Conservation (phyloP, 1,284 basidiomycete species). For the Anthracocystis setariae region DNA sequence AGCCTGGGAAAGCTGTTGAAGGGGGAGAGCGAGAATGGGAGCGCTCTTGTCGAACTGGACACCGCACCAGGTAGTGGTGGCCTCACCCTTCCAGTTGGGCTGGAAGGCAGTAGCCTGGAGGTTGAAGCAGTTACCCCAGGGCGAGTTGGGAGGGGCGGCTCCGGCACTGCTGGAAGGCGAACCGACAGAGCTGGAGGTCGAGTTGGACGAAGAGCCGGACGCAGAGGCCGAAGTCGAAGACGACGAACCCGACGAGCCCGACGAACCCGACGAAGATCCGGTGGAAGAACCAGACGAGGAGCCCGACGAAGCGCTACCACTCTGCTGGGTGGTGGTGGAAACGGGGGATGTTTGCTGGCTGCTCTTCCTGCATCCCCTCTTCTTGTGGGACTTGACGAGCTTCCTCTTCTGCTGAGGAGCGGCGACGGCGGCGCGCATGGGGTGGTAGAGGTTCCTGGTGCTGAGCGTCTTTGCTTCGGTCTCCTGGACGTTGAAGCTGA, state of each 20-base stretch:
- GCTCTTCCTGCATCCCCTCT: slow-evolving; percentile 13
- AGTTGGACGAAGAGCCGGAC: slow-evolving; percentile 2
- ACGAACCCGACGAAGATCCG: slow-evolving; percentile 8
- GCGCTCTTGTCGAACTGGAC: slow-evolving; percentile 41
- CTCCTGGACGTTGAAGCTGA: slow-evolving; percentile 27
- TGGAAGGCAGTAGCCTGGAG: slow-evolving; percentile 45
- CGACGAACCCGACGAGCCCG: slow-evolving; percentile 1
- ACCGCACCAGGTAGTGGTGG: slow-evolving; percentile 50
- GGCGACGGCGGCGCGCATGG: not conserved
- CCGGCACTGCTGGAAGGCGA: slow-evolving; percentile 18
- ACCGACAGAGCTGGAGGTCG: slow-evolving; percentile 1
- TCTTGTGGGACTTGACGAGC: not conserved
- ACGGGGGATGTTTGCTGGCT: slow-evolving; percentile 12
- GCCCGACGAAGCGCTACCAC: not conserved
- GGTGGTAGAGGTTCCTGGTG: slow-evolving; percentile 29
- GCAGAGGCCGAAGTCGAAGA: slow-evolving; percentile 1
- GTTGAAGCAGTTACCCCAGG: slow-evolving; percentile 48
- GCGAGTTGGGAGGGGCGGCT: slow-evolving; percentile 39
- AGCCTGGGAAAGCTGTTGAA: slow-evolving; percentile 34
- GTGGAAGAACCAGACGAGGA: slow-evolving; percentile 9
- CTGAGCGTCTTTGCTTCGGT: slow-evolving; percentile 46
- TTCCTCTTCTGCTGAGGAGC: slow-evolving; percentile 14
- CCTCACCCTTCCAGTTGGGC: slow-evolving; percentile 51
- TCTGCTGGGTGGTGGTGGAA: slow-evolving; percentile 8
- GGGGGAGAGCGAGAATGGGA: slow-evolving; percentile 44